Base-by-base conservation (phyloP, 2,329 filamentous ascomycete species). In the Alternaria infectoria region DNA sequence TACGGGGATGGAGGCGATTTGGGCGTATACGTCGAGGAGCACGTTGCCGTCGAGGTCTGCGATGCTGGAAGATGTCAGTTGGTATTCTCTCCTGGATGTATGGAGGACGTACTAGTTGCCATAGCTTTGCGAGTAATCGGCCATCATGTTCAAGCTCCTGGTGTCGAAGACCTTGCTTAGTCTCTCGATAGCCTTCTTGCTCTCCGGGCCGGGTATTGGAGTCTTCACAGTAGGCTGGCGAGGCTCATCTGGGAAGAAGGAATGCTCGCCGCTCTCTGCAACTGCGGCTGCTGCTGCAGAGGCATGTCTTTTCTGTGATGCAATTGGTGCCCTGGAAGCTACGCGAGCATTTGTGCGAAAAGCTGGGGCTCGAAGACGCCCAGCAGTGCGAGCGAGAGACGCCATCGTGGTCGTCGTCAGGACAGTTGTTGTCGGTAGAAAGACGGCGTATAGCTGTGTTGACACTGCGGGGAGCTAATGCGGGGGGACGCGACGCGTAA, bases 1-100 rank as follows among this genome's bases (percentile, higher is more conserved):
- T 49, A 97, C 86, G 4, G 93, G 92, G 73, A 97, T 97, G 45
- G 93, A 97, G 67, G 93, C 93, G 76, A 97, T 97, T 82, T 97
- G 93, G 55, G 93, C 92, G 77, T 95, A 90, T 83, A 92, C 90
- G 72, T 93, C 90, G n/a, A 93, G 86, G 61, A 92, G 82, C 15
- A 88, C 81, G 74, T 93, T 92, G 69, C 90, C 90, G 74, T 93
- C 90, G 0, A 89, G 85, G 71, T 93, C 90, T 32, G 86, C 86
- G 69, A 93, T 89, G 70, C 79, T 80, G 32, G 9, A 5, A 10
- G 28, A 30, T 36, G 64, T 72, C 43, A 72, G 47, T 43, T 19
- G 36, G 3, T 8, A 17, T 28, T n/a, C 8, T 2, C 11, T 5
- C 6, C 12, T 26, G 23, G 8, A n/a, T 45, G 5, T 19, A 50